Evolutionary conservation across 2,329 filamentous ascomycete genomes (phyloP), one percentile per base, ranked within the genome.

Genomic region (Aspergillus uvarum): DNA sequence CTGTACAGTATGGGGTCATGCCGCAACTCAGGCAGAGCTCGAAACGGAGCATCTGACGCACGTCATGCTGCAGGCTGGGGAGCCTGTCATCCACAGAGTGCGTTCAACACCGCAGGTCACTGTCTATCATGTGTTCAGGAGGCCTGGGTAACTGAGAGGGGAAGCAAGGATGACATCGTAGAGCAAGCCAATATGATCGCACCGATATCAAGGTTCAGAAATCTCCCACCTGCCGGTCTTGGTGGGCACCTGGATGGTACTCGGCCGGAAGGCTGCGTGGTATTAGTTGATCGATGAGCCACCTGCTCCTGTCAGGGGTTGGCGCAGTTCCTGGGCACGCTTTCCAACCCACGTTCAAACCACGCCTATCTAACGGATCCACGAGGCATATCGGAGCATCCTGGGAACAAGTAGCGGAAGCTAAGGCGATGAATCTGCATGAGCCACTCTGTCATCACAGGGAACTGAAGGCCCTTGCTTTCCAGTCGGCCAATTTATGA

Each of bases 361-460:
- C 38, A 44, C 16, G n/a, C 16, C 5, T 44, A 7, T 44, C 38
- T 19, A 56, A 52, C 32, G 64, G 59, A 57, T 56, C 57, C 50
- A 56, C 58, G 31, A 35, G 60, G 60, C 47, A 55, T 58, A 60
- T 53, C 55, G 51, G 51, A 54, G 44, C 31, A 47, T 47, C 47
- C 31, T 47, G 51, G 48, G 26, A 50, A 19, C 56, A 52, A 59
- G 35, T n/a, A 44, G 52, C 51, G 54, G 52, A 52, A 56, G 55
- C 52, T 62, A 61, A 60, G 55, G 54, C 49, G 56, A 59, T 56
- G 26, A 60, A 63, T 62, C 59, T 67, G 67, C 67, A 67, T 65
- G 67, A 64, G 58, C 60, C 54, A 60, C 59, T 64, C 59, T 61
- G 61, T 61, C 59, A 61, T 69, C 67, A 69, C 67, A 68, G 47